Conservation (phyloP, 345 rosid genomes). For the Boechera stricta region DNA sequence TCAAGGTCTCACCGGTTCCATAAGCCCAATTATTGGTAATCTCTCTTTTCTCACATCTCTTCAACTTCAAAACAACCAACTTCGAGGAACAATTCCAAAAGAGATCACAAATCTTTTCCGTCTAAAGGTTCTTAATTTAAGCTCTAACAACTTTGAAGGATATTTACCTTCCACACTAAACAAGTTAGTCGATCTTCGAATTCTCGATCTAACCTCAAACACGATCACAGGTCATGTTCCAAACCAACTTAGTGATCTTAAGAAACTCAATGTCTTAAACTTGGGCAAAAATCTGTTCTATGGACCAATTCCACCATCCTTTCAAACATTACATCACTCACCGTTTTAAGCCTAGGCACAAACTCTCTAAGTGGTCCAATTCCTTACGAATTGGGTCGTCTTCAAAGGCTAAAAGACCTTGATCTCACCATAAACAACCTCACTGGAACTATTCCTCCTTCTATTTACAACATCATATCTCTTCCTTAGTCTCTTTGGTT, state of each 20-base stretch:
- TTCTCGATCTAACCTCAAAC: constrained; percentile 52
- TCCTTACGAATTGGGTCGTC: constrained; percentile 49
- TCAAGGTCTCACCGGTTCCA: constrained; percentile 45
- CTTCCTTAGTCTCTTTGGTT: constrained; percentile 50
- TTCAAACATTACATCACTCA: constrained; percentile 53
- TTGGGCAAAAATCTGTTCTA: constrained; percentile 51
- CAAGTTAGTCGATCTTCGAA: constrained; percentile 43
- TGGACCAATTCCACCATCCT: constrained; percentile 52
- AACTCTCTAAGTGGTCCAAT: constrained; percentile 51
- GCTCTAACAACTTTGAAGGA: constrained; percentile 51
- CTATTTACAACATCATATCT: constrained; percentile 48
- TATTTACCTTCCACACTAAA: constrained; percentile 48
- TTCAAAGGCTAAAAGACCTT: constrained; percentile 44
- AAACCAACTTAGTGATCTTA: constrained; percentile 44
- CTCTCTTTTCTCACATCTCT: constrained; percentile 57
- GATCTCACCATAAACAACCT: constrained; percentile 55
- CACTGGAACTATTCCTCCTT: constrained; percentile 46
- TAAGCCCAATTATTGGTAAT: constrained; percentile 56
- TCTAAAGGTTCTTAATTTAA: constrained; percentile 52
- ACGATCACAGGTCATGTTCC: constrained; percentile 50
- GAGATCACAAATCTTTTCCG: constrained; percentile 51
- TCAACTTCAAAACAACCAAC: constrained; percentile 53
- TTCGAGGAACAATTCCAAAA: constrained; percentile 47
- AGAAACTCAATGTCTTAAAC: constrained; percentile 46
- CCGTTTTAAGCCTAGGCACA: constrained; percentile 49